Evolutionary conservation across 2,329 filamentous ascomycete species (phyloP).

Genomic region (Trichoderma endophyticum): DNA sequence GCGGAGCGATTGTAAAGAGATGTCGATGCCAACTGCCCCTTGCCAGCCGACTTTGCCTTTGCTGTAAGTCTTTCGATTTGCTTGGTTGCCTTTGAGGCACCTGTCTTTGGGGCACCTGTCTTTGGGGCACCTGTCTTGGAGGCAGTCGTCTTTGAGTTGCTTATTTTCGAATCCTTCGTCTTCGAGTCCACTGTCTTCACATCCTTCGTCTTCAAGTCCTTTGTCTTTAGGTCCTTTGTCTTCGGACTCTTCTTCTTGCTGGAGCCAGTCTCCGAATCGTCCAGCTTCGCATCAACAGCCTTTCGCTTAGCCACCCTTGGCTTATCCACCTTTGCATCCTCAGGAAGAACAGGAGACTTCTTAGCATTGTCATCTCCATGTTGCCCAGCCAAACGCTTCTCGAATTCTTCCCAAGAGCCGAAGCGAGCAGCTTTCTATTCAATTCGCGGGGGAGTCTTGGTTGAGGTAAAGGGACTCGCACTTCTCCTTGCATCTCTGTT

Average conservation of each 20-base stretch:
- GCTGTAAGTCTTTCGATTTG: background rate
- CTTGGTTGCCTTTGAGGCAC: background rate
- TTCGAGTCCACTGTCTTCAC: background rate
- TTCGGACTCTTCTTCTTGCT: too few species aligned
- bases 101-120: background rate
- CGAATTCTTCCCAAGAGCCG: constrained; percentile 31
- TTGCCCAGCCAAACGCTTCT: constrained; percentile 24
- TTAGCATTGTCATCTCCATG: background rate
- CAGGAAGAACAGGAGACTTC: background rate
- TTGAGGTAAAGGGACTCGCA: constrained; percentile 36
- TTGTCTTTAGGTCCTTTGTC: background rate
- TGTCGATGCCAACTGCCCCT: background rate
- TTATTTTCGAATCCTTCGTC: background rate
- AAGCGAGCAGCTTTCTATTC: constrained; percentile 38
- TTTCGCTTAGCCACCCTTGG: background rate
- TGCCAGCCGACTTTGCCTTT: background rate
- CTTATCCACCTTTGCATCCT: background rate
- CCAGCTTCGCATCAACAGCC: background rate
- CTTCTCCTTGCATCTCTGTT: constrained; percentile 31
- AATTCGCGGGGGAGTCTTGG: constrained; percentile 43
- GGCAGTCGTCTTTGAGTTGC: background rate
- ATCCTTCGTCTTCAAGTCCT: background rate
- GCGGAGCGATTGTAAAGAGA: background rate
- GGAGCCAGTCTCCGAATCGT: background rate
- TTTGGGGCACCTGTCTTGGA: background rate